A percentile compares a stretch with the other conserved stretches of the same genome.
Evolutionary conservation across 192 early-diverging fungal genomes (phyloP).

Genomic region (Phycomyces blakesleeanus): DNA sequence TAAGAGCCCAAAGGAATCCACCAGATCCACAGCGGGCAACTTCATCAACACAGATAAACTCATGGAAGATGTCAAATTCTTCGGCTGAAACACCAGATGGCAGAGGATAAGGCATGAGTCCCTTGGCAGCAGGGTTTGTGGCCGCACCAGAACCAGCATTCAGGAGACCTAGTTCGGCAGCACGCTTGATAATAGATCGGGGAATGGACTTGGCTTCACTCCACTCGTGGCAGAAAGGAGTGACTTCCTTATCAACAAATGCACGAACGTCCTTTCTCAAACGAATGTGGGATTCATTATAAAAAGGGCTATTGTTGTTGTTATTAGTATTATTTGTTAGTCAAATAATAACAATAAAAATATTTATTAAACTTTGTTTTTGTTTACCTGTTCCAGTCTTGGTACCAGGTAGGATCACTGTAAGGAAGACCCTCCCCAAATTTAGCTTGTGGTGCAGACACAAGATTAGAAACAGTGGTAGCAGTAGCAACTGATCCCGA

Average conservation of each 20-base stretch:
- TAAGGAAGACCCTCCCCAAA: slow-evolving; percentile 78
- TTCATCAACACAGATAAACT: slow-evolving; percentile 76
- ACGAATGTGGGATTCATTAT: slow-evolving; percentile 67
- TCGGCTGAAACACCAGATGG: slow-evolving; percentile 45
- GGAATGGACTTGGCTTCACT: slow-evolving; percentile 81
- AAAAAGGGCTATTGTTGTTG: slow-evolving; percentile 67
- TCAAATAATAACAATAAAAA: too few species aligned
- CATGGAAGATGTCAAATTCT: slow-evolving; percentile 67
- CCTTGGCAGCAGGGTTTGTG: slow-evolving; percentile 14
- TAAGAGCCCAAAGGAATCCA: slow-evolving; percentile 37
- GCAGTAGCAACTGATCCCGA: too few species aligned
- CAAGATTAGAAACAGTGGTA: too few species aligned
- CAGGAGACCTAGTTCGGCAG: slow-evolving; percentile 68
- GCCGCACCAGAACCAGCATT: slow-evolving; percentile 48
- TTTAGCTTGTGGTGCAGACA: too few species aligned
- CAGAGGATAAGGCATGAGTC: slow-evolving; percentile 33
- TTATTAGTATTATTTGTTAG: not conserved
- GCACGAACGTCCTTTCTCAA: slow-evolving; percentile 55
- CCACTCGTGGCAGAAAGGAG: slow-evolving; percentile 71
- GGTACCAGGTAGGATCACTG: slow-evolving; percentile 77
- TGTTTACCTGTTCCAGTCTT: slow-evolving; percentile 36
- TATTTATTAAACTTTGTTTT: too few species aligned
- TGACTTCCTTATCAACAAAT: slow-evolving; percentile 77
- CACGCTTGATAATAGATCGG: slow-evolving; percentile 63
- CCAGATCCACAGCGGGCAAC: slow-evolving; percentile 76